Conservation (phyloP, 1,139 yeast species). For the Waltiozyma sp. region DNA sequence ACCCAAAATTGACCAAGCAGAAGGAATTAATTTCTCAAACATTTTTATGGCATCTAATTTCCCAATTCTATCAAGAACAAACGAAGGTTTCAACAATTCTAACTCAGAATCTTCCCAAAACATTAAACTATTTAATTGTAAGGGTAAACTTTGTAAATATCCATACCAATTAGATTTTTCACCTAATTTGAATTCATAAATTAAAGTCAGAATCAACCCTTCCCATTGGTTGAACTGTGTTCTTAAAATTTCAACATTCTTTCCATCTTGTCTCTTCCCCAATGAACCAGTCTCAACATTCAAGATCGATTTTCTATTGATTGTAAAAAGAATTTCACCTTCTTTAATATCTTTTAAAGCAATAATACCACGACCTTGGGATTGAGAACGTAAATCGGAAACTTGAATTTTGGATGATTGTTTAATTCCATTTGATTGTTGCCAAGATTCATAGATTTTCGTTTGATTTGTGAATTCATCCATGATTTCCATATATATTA, state of each 20-base stretch:
- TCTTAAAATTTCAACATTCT: conserved; percentile 27
- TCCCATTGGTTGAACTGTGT: conserved; percentile 61
- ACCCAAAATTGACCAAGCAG: conserved; percentile 21
- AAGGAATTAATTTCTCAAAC: conserved; percentile 32
- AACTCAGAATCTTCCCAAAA: conserved; percentile 56
- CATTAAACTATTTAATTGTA: conserved; percentile 41
- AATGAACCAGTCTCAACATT: conserved; percentile 49
- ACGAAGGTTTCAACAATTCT: conserved; percentile 51
- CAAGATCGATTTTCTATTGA: conserved; percentile 51
- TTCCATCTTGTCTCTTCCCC: conserved; percentile 11
- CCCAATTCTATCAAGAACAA: conserved; percentile 62
- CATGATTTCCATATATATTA: too few species aligned
- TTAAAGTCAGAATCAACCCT: conserved; percentile 53
- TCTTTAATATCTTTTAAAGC: conserved; percentile 49
- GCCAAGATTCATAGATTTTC: too few species aligned
- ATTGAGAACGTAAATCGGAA: conserved; percentile 42
- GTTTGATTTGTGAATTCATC: too few species aligned
- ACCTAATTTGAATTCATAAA: conserved; percentile 39
- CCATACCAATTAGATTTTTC: conserved; percentile 49
- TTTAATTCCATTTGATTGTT: conserved; percentile 23
- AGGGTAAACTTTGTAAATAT: conserved; percentile 81
- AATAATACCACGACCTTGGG: conserved; percentile 72
- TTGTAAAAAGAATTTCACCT: conserved; percentile 54
- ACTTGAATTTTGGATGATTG: conserved; percentile 48
- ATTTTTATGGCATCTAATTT: conserved; percentile 51